These are phyloP conservation scores for Dicorynia guianensis DNA, from an alignment of 306 rosid genomes.

Conservation along the genomic window DNA sequence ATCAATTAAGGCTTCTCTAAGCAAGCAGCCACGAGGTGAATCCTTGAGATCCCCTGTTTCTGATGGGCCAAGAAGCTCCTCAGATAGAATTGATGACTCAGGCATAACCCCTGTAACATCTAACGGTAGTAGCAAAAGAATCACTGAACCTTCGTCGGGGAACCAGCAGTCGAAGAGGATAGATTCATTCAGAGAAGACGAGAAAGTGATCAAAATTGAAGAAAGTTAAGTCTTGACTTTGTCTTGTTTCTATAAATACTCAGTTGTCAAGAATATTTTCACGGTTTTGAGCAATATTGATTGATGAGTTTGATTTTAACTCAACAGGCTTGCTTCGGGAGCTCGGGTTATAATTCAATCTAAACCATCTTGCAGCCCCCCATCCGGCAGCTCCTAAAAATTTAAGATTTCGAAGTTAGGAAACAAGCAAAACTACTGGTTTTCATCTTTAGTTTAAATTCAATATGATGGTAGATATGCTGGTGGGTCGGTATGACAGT, in stretches of 20 bases:
- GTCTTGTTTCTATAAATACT: slow-evolving; percentile 27
- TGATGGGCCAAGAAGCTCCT: slow-evolving; percentile 80
- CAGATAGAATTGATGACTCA: slow-evolving; percentile 65
- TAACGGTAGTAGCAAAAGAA: slow-evolving; percentile 70
- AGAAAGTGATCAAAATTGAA: slow-evolving; percentile 85
- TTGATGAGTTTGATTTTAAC: slow-evolving; percentile 47
- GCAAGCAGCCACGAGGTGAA: slow-evolving; percentile 74
- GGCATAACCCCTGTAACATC: slow-evolving; percentile 56
- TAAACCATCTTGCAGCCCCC: slow-evolving; percentile 53
- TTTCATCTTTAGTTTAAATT: slow-evolving; percentile 54
- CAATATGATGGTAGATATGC: slow-evolving; percentile 52
- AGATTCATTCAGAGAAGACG: slow-evolving; percentile 80
- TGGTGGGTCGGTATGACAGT: slow-evolving; percentile 45
- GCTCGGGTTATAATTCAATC: slow-evolving; percentile 97
- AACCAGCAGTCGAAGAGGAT: slow-evolving; percentile 63
- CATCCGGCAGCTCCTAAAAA: slow-evolving; percentile 55
- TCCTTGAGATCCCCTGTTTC: slow-evolving; percentile 82
- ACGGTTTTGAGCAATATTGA: slow-evolving; percentile 28
- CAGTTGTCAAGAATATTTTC: slow-evolving; percentile 5
- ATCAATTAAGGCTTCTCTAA: slow-evolving; percentile 85
- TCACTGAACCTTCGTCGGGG: slow-evolving; percentile 57
- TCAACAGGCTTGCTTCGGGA: slow-evolving; percentile 99
- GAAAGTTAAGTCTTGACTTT: slow-evolving; percentile 88
- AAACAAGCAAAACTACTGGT: slow-evolving; percentile 21
- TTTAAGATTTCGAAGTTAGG: slow-evolving; percentile 11